Evolutionary conservation across 371 early-diverging fungal genomes (phyloP).

Genomic region (Cokeromyces recurvatus): DNA sequence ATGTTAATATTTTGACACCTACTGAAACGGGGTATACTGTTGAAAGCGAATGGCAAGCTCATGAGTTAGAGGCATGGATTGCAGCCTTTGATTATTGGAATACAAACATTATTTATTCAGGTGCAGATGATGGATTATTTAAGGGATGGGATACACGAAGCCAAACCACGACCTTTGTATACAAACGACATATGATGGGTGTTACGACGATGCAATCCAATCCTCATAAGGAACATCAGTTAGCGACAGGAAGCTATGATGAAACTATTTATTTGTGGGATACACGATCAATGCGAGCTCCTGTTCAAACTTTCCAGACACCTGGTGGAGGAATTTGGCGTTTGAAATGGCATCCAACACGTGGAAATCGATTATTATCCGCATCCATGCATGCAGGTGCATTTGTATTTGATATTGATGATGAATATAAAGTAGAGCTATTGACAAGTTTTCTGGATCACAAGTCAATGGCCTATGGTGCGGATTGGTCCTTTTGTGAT

Average conservation of each 20-base stretch:
- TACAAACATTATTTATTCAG: conserved; percentile 57
- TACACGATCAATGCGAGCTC: conserved; percentile 72
- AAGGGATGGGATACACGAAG: conserved; percentile 84
- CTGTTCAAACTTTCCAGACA: conserved; percentile 59
- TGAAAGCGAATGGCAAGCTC: conserved; percentile 64
- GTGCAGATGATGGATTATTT: conserved; percentile 80
- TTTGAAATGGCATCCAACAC: conserved; percentile 87
- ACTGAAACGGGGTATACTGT: conserved; percentile 31
- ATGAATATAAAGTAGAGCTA: not conserved
- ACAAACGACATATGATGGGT: conserved; percentile 65
- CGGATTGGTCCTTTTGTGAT: conserved; percentile 76
- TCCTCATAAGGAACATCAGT: conserved; percentile 62
- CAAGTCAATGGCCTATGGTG: conserved; percentile 85
- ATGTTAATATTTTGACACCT: conserved; percentile 41
- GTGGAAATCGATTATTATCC: conserved; percentile 59
- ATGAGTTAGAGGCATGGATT: conserved; percentile 93
- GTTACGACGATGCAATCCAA: conserved; percentile 86
- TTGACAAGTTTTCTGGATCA: conserved; percentile 65
- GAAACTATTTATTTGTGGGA: conserved; percentile 88
- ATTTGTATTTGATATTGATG: conserved; percentile 30
- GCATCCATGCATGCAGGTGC: conserved; percentile 84
- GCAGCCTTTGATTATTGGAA: conserved; percentile 79
- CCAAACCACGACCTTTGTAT: conserved; percentile 13
- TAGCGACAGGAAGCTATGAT: conserved; percentile 89
- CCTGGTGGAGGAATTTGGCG: conserved; percentile 92